Evolutionary conservation across 2,329 filamentous ascomycete genomes (phyloP).

Genomic region (Aspergillus spinulosporus): DNA sequence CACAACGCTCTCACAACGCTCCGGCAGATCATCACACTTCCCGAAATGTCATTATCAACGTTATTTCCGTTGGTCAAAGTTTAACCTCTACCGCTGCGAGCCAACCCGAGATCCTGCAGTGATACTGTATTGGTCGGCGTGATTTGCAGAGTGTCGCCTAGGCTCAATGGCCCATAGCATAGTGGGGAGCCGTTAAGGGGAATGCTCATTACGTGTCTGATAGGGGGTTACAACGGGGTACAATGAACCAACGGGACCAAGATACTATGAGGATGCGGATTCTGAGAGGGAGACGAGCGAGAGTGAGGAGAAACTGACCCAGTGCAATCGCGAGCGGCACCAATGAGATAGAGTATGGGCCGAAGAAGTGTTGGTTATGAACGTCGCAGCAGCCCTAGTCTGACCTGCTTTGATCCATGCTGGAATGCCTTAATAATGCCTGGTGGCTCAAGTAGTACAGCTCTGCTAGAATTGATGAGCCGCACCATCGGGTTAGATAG

Average conservation of each 20-base stretch:
- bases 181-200: background rate
- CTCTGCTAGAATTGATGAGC: background rate
- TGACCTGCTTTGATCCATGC: background rate
- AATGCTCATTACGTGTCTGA: background rate
- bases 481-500: background rate
- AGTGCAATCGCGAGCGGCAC: background rate
- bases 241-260: background rate
- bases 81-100: background rate
- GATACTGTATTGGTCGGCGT: background rate
- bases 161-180: background rate
- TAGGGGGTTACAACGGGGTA: background rate
- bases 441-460: background rate
- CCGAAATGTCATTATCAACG: background rate
- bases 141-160: background rate
- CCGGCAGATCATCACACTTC: background rate
- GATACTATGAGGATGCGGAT: background rate
- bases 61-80: background rate
- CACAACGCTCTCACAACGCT: background rate
- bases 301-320: background rate
- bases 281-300: background rate
- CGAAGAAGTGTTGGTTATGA: background rate
- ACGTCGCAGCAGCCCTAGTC: background rate
- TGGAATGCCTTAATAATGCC: slow-evolving; percentile 1
- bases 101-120: background rate
- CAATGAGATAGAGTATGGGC: background rate